phyloP scores from a whole-genome alignment of 345 rosid genomes.

The Passiflora organensis region DNA sequence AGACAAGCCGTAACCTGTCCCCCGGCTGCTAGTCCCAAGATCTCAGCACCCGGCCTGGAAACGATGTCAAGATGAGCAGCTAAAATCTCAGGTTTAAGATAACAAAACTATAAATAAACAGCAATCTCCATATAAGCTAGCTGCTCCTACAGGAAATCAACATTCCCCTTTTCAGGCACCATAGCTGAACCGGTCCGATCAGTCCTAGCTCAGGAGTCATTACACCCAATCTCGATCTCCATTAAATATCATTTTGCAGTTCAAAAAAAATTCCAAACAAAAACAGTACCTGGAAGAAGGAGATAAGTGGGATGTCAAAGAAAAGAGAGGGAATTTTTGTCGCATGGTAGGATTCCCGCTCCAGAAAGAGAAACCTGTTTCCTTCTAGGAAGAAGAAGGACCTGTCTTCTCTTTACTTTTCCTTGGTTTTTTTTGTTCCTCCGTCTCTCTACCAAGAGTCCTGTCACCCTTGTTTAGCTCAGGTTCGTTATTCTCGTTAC shows the following conservation, averaged over 20 bases:
- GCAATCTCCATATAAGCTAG: too few species aligned
- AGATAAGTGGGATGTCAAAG: slow-evolving; percentile 31
- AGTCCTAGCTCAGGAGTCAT: background rate
- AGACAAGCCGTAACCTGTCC: slow-evolving; percentile 38
- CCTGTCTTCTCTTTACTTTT: background rate
- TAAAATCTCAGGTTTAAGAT: background rate
- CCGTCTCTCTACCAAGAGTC: background rate
- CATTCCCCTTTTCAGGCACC: background rate
- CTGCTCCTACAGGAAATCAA: too few species aligned
- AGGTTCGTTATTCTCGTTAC: slow-evolving; percentile 32
- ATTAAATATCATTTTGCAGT: background rate
- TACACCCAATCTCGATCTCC: background rate
- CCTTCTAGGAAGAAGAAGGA: slow-evolving; percentile 40
- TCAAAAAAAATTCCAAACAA: too few species aligned
- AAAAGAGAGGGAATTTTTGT: slow-evolving; percentile 24
- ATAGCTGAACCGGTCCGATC: background rate
- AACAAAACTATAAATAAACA: too few species aligned
- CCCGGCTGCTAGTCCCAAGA: slow-evolving; percentile 30
- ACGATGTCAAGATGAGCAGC: background rate
- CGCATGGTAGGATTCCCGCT: slow-evolving; percentile 32
- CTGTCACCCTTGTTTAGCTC: slow-evolving; percentile 24
- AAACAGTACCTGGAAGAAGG: slow-evolving; percentile 33
- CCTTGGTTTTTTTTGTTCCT: background rate
- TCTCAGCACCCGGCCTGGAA: slow-evolving; percentile 30
- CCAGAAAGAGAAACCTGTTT: slow-evolving; percentile 21